Evolutionary conservation across 441 rosid species (phyloP).

Genomic region (Bocquillonia castaneifolia): DNA sequence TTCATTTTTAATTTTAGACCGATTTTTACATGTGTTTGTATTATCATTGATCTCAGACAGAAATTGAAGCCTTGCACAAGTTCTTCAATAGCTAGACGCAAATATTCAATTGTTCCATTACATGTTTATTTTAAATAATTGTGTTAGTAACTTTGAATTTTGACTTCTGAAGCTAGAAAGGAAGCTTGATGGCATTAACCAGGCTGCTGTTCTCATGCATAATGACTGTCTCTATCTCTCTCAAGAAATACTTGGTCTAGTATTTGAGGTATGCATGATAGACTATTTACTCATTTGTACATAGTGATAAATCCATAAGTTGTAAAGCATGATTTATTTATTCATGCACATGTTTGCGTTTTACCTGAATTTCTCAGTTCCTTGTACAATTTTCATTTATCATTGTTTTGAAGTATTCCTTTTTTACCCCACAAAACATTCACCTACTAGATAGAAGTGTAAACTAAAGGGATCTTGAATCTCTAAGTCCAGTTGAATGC

Average conservation of each 20-base stretch:
- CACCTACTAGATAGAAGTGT: neutral
- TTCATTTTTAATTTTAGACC: neutral
- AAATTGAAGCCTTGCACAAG: conserved; percentile 1
- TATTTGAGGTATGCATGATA: conserved; percentile 68
- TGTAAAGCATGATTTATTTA: neutral
- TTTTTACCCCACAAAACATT: neutral
- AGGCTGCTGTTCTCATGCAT: conserved; percentile 88
- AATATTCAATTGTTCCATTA: neutral
- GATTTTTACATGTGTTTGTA: neutral
- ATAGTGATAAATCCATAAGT: neutral
- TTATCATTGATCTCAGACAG: neutral
- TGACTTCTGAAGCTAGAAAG: conserved; percentile 79
- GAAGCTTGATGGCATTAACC: conserved; percentile 87
- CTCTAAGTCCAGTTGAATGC: neutral
- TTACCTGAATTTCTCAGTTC: neutral
- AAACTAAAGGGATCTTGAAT: neutral
- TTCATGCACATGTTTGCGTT: neutral
- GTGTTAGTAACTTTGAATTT: conserved; percentile 27
- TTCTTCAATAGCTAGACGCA: neutral
- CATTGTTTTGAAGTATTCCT: neutral
- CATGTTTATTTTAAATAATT: conserved; percentile 7
- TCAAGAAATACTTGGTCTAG: conserved; percentile 80
- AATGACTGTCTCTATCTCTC: conserved; percentile 84
- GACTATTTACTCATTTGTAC: neutral
- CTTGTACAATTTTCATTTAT: neutral